Evolutionary conservation across 2,329 filamentous ascomycete genomes (phyloP), one percentile per base, ranked within the genome.

Genomic region (Polytolypa hystricis): DNA sequence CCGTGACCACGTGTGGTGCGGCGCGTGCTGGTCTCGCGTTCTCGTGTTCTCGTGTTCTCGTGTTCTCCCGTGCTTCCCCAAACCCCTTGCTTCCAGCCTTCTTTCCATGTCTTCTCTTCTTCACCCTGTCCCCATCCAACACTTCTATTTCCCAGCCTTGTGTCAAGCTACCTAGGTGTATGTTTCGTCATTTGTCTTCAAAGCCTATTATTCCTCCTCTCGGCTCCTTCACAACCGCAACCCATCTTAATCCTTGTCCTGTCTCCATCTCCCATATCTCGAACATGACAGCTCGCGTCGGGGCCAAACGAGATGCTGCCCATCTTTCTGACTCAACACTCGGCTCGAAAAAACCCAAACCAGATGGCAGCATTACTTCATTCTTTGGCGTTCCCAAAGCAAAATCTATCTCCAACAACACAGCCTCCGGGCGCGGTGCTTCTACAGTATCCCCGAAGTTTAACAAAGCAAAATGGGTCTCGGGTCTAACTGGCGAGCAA

Each of bases 381-480:
- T 96, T 96, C 70, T 96, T 98, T 53, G 74, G 77, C 10, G 68
- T 74, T 12, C 78, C 85, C 4, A 83, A 81, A 55, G 49, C 64
- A 11, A 60, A 55, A 41, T 37, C 16, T 16, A 9, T 15, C 42
- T 14, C 47, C 53, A 9, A 44, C 49, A 14, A 26, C 18, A 39
- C 47, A 40, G 50, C 42, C 47, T 52, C 30, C 39, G 44, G 8
- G 9, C 26, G 16, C 6, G 42, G 42, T 14, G 29, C 44, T 18
- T 18, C 43, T 28, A 41, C 48, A 11, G 38, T 49, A 2, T 37
- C 51, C 3, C 44, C 57, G 39, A 82, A 74, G 46, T 96, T 95
- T 56, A 73, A 95, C 67, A 95, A 94, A 67, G 75, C 76, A 30
- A 84, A 82, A 61, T 98, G 91, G 91, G 70, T 87, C n/a, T 74